Conservation (phyloP, 208 protist genomes). For the Spongospora subterranea region DNA sequence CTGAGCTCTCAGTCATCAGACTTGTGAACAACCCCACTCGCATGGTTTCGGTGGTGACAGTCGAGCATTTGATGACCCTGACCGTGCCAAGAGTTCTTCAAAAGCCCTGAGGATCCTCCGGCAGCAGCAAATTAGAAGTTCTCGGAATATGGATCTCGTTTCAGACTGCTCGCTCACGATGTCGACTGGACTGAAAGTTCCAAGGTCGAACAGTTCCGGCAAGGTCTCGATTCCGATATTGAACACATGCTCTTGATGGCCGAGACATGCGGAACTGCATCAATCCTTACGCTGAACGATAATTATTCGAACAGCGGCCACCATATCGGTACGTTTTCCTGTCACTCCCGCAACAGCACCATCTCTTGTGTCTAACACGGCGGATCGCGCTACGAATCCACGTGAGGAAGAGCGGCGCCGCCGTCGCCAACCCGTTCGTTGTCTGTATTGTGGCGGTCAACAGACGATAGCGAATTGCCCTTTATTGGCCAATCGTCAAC, state of each 20-base stretch:
- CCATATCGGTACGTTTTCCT: not conserved
- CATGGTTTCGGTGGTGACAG: not conserved
- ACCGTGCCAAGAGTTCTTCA: not conserved
- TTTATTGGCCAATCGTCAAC: not conserved
- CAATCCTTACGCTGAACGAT: not conserved
- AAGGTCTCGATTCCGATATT: not conserved
- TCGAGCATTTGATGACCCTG: not conserved
- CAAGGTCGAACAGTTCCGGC: not conserved
- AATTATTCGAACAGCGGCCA: not conserved
- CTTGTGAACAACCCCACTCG: not conserved
- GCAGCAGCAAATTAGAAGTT: not conserved
- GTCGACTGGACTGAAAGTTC: conserved; percentile 5
- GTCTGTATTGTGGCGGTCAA: not conserved
- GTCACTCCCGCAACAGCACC: no score
- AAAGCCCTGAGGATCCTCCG: not conserved
- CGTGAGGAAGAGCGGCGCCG: not conserved
- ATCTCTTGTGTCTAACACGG: no score
- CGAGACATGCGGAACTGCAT: not conserved
- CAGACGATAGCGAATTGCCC: not conserved
- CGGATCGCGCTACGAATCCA: no score
- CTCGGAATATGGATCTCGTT: not conserved
- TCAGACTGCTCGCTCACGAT: not conserved
- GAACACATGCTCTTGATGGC: not conserved
- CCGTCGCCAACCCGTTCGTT: not conserved
- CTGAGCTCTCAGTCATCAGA: not conserved